These are phyloP conservation scores for Geopyxis carbonaria DNA, from an alignment of 495 filamentous ascomycete species.

Conservation along the genomic window DNA sequence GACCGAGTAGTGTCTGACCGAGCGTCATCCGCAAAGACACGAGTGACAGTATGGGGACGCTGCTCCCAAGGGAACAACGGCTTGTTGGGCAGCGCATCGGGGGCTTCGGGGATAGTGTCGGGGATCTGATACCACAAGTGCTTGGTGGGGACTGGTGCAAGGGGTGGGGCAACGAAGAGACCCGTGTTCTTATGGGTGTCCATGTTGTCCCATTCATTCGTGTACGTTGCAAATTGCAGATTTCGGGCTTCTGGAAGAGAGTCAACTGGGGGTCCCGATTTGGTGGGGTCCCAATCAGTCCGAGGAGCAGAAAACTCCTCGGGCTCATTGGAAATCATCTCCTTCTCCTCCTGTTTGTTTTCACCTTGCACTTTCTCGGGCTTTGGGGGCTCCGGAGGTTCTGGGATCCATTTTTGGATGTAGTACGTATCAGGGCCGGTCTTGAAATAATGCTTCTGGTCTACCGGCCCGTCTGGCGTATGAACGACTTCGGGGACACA, in stretches of 20 bases:
- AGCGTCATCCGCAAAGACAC: slow-evolving; percentile 19
- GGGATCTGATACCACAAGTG: slow-evolving; percentile 6
- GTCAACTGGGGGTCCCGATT: slow-evolving; percentile 19
- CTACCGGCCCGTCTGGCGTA: slow-evolving; percentile 18
- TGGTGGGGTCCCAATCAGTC: slow-evolving; percentile 20
- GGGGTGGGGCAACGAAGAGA: neutral
- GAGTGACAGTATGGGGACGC: slow-evolving; percentile 22
- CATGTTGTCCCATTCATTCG: slow-evolving; percentile 21
- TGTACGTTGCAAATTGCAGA: slow-evolving; percentile 14
- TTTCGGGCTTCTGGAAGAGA: slow-evolving; percentile 20
- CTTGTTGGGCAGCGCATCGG: slow-evolving; percentile 8
- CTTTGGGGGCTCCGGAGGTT: neutral
- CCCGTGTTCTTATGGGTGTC: neutral
- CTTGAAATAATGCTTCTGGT: slow-evolving; percentile 20
- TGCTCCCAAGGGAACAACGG: slow-evolving; percentile 24
- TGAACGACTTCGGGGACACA: slow-evolving; percentile 15
- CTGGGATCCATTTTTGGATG: slow-evolving; percentile 8
- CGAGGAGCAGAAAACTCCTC: neutral
- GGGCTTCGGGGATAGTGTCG: slow-evolving; percentile 3
- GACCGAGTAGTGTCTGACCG: no score
- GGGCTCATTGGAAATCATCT: no score
- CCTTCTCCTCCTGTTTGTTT: no score
- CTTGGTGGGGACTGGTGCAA: slow-evolving; percentile 1
- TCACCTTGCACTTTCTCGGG: no score
- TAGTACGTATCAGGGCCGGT: slow-evolving; percentile 19